A percentile compares a stretch with the other conserved stretches of the same genome.
phyloP scores from a whole-genome alignment of 306 rosid genomes.

The Rubus parviflorus region DNA sequence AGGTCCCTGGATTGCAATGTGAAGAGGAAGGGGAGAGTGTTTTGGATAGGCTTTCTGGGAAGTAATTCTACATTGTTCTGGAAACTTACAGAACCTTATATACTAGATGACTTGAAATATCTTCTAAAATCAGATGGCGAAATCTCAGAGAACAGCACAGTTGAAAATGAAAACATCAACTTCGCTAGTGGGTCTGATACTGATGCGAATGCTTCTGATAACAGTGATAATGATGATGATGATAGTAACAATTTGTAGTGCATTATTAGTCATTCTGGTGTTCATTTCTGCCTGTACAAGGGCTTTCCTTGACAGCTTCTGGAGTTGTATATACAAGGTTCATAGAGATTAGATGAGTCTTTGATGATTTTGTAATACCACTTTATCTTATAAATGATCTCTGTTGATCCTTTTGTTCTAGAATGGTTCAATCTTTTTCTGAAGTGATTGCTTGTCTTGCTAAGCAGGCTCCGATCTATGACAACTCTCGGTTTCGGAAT shows the following conservation, averaged over 20 bases:
- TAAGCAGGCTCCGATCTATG: neutral
- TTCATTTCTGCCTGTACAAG: neutral
- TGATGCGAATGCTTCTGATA: conserved; percentile 41
- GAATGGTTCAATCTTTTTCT: neutral
- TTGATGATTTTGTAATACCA: neutral
- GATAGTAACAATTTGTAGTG: neutral
- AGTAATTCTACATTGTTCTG: conserved; percentile 67
- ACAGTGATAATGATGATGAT: conserved; percentile 15
- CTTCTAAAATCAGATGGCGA: conserved; percentile 36
- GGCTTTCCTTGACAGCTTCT: neutral
- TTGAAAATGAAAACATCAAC: conserved; percentile 39
- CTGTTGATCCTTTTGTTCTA: neutral
- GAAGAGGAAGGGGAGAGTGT: conserved; percentile 70
- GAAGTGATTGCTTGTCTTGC: neutral
- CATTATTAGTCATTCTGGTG: neutral
- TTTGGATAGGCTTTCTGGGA: conserved; percentile 87
- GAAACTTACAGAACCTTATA: conserved; percentile 74
- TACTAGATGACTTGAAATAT: conserved; percentile 54
- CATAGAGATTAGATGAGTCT: neutral
- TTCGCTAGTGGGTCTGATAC: conserved; percentile 57
- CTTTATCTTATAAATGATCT: neutral
- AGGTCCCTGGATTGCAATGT: conserved; percentile 77
- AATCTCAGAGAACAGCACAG: conserved; percentile 25
- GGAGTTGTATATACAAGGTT: conserved; percentile 4
- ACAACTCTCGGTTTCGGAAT: neutral